phyloP scores from a whole-genome alignment of 768 basidiomycete species.

The Ephemerocybe angulata region DNA sequence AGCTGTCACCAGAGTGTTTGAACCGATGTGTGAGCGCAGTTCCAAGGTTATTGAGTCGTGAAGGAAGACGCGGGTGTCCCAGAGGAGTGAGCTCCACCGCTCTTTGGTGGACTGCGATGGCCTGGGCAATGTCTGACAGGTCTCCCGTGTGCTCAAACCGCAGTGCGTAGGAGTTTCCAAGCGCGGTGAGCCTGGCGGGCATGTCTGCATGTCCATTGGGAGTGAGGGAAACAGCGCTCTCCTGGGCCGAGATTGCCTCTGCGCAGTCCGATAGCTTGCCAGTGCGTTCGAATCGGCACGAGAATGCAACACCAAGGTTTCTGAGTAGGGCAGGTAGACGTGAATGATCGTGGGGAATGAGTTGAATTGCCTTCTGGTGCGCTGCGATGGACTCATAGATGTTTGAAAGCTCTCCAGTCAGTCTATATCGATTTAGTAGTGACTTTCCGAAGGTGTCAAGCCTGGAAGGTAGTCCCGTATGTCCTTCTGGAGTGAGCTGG shows the following conservation, averaged over 20 bases:
- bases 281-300: not conserved
- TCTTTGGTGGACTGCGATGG: not conserved
- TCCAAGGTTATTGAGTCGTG: not conserved
- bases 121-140: not conserved
- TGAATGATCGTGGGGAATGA: conserved; percentile 15
- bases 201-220: conserved; percentile 13
- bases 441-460: too few species aligned
- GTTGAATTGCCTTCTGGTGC: not conserved
- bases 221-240: conserved; percentile 20
- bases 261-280: not conserved
- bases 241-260: conserved; percentile 16
- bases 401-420: too few species aligned
- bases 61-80: not conserved
- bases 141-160: conserved; percentile 23
- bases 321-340: conserved; percentile 13
- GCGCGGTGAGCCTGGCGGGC: not conserved
- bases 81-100: not conserved
- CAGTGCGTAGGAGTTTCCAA: conserved; percentile 11
- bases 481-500: too few species aligned
- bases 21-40: too few species aligned
- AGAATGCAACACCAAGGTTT: conserved; percentile 13
- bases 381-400: too few species aligned
- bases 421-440: too few species aligned
- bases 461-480: too few species aligned
- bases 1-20: too few species aligned